Base-by-base conservation (phyloP, 495 filamentous ascomycete genomes). In the Emericellopsis terricola region DNA sequence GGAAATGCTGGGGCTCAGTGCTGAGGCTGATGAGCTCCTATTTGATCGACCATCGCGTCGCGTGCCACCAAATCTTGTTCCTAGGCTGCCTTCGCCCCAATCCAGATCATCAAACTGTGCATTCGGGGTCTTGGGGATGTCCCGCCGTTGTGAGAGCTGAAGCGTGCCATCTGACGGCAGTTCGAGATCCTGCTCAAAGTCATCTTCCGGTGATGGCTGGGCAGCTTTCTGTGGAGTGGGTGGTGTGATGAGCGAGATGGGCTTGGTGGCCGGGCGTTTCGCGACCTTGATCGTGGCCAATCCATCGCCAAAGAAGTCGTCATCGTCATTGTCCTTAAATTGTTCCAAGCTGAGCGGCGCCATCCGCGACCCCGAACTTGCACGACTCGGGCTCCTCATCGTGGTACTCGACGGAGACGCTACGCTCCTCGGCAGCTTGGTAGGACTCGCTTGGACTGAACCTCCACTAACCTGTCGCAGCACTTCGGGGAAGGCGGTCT, bases 81-180 rank as follows among this genome's bases (percentile, higher is more conserved):
- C 85, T 23, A 91, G 64, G 52, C 82, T 92, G 19, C 83, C 84
- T 54, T 96, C 89, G 20, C 80, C 76, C 85, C 86, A 94, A 48
- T 94, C 81, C 38, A 91, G 71, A 37, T 92, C 87, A 23, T 87
- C 83, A 6, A 59, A 54, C 32, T 58, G 68, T 19, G 67, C 59
- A 3, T 55, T 52, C 9, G 70, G 66, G 11, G 64, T 70, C 40
- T 62, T 68, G 2, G 72, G 62, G 15, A 62, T 60, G 16, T 74
- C 69, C 47, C 67, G 69, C 20, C 57, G 64, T 29, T 59, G 57
- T 17, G 73, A 67, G 24, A 86, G 61, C 42, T 61, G 66, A 4
- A 86, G 53, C 31, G 65, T 55, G 11, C 73, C 66, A 38, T 62
- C 53, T 6, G 51, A 45, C 9, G 82, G 80, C 8, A 89, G 59